These are phyloP conservation scores for Backusella sp. DNA, from an alignment of 192 early-diverging fungal genomes.

Conservation along the genomic window DNA sequence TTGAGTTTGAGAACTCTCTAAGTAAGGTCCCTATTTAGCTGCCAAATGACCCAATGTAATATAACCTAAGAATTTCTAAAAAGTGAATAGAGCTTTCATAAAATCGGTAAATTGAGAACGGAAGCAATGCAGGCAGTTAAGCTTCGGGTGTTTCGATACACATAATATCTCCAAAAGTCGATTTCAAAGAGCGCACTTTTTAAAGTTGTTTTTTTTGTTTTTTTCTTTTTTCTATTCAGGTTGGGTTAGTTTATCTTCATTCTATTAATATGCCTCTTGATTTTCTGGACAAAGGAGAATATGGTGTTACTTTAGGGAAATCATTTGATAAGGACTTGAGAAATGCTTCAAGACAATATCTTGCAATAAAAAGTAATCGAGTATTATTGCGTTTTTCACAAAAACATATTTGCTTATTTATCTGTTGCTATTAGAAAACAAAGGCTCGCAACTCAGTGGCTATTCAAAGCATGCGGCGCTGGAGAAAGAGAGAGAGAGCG, in stretches of 20 bases:
- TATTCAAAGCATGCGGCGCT: not conserved
- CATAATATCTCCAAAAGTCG: not conserved
- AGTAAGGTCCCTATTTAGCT: too few relatives aligned
- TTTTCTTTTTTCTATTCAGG: not conserved
- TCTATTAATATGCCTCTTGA: conserved; percentile 7
- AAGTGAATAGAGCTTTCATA: too few relatives aligned
- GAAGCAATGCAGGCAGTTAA: not conserved
- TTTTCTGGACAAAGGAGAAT: conserved; percentile 9
- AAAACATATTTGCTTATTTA: not conserved
- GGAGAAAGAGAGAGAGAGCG: conserved; percentile 1
- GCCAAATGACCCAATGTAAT: too few relatives aligned
- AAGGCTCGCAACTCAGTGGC: not conserved
- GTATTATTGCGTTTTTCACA: not conserved
- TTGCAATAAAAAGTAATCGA: conserved; percentile 9
- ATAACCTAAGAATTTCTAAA: too few relatives aligned
- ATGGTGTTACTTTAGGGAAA: conserved; percentile 6
- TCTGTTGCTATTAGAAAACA: not conserved
- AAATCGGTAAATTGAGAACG: too few relatives aligned
- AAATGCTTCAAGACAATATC: not conserved
- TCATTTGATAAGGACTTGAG: not conserved
- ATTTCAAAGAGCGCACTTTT: conserved; percentile 5
- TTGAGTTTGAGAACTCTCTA: too few relatives aligned
- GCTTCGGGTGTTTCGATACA: too few relatives aligned
- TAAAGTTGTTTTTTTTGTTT: not conserved
- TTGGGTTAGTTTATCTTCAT: not conserved